Evolutionary conservation across 768 basidiomycete species (phyloP), one percentile per base, ranked within the genome.

Genomic region (Tylopilus balloui): DNA sequence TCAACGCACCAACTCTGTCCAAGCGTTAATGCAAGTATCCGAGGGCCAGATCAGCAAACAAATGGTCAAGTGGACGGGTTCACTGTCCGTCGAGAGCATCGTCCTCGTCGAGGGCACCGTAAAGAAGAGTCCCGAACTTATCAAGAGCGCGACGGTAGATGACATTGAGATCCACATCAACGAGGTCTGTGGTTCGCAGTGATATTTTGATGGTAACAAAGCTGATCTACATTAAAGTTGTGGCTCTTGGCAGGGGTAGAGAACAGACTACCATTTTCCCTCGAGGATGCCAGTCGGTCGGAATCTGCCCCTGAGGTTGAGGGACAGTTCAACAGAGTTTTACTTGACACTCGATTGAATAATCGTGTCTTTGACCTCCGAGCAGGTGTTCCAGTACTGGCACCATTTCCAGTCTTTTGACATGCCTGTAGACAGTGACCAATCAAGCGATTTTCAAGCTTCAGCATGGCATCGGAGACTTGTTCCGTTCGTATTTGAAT

Each of bases 391-490:
- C 25, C 37, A 19, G 46, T 9, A 14, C 40, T 36, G 19, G 15
- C 4, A 25, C 25, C 24, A 17, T 45, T 32, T 46, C 34, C 19
- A 23, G 9, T 15, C 25, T 24, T 25, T 31, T 57, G 23, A 69
- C 39, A 23, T 41, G 55, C 38, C 38, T 42, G 9, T 64, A 95
- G 92, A 96, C 93, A 2, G 84, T 81, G 69, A 90, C 93, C 43
- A 98, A 94, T 71, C 94, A 97, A 69, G 91, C 94, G 3, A 85
- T 99, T 49, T 98, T 99, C 78, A 87, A 75, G 60, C 67, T 99
- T 43, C 93, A 95, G 64, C 82, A 88, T 32, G 93, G 77, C n/a
- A 86, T 98, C 41, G 84, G 89, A 52, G 78, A 86, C 46, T 70
- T 93, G 38, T 98, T 97, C 85, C 83, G 93, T 37, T 78, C 86